phyloP scores from a whole-genome alignment of 2,329 filamentous ascomycete species.

The Ophiostoma triangulosporum region DNA sequence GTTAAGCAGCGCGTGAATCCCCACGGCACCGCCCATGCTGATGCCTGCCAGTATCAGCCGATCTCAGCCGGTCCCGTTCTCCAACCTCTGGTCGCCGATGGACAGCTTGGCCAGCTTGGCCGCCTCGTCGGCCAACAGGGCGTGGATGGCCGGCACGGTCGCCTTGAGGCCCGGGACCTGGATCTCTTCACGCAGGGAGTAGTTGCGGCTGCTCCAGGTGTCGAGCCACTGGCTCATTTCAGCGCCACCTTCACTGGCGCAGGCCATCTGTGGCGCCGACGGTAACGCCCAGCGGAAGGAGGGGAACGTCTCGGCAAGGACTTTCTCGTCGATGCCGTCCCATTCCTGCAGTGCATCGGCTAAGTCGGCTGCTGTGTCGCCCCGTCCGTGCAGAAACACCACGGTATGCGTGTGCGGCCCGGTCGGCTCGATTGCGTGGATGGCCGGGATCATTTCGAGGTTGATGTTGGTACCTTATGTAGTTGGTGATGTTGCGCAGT shows the following conservation, averaged over 20 bases:
- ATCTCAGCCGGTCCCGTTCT: constrained; percentile 6
- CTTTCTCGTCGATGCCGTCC: constrained; percentile 18
- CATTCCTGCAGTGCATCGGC: neutral
- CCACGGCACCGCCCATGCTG: constrained; percentile 28
- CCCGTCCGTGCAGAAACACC: constrained; percentile 31
- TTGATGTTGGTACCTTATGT: neutral
- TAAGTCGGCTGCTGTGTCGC: constrained; percentile 23
- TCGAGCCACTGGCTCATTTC: constrained; percentile 30
- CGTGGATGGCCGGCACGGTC: constrained; percentile 21
- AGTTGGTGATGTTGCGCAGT: neutral
- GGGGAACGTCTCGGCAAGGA: constrained; percentile 27
- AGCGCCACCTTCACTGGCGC: constrained; percentile 18
- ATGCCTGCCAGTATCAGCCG: constrained; percentile 30
- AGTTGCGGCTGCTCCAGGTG: constrained; percentile 23
- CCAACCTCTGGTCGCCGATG: neutral
- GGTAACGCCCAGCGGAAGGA: constrained; percentile 36
- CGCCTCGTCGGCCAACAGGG: constrained; percentile 22
- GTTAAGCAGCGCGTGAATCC: constrained; percentile 6
- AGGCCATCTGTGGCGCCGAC: constrained; percentile 21
- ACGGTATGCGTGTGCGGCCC: constrained; percentile 26
- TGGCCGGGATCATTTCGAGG: neutral
- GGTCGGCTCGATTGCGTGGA: neutral
- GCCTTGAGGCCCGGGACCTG: constrained; percentile 27
- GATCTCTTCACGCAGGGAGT: constrained; percentile 26
- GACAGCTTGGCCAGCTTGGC: constrained; percentile 16